Base-by-base conservation (phyloP, 805 yeast species). In the Metschnikowia amazonensis region DNA sequence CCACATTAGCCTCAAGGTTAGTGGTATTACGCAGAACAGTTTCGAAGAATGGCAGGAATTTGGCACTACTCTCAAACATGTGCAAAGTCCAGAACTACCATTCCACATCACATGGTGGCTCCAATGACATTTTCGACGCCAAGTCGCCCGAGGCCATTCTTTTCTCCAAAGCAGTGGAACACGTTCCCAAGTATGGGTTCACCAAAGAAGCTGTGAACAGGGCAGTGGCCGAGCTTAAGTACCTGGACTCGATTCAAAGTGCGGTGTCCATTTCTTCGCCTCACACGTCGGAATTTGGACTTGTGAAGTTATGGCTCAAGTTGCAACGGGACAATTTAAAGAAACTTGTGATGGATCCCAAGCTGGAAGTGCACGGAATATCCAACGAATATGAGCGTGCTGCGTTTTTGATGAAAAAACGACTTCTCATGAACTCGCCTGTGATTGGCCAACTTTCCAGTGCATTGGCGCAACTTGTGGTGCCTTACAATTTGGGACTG, bases 381-480 rank as follows among this genome's bases (percentile, higher is more conserved):
- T 13, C 25, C 5, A 60, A 67, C 44, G 77, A 75, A 48, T 64
- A 63, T 52, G 69, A 64, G n/a, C 70, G 72, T 48, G 67, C 75
- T 28, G 72, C 71, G 39, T 68, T 66, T 45, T 62, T 79, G 33
- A 63, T 76, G 45, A 67, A 73, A 55, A 70, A 66, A 51, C 69
- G 92, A 48, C 69, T 85, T 49, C 59, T 61, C 39, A 74, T 67
- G 47, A 86, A 86, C 58, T 54, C 47, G 23, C 79, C 82, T 1
- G 60, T 79, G 6, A 59, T 71, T n/a, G 51, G 59, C 23, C 63
- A 72, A 38, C 69, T 79, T 34, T 63, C 71, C 11, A 65, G 67
- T 41, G 84, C 83, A 0, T 69, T 89, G 47, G 77, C 85, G 0
- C 75, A 79, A 40, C 70, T 89, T 64, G 67, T 83, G 5, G 61